phyloP scores from a whole-genome alignment of 305 asterid genomes.

The Fraxinus nigra region DNA sequence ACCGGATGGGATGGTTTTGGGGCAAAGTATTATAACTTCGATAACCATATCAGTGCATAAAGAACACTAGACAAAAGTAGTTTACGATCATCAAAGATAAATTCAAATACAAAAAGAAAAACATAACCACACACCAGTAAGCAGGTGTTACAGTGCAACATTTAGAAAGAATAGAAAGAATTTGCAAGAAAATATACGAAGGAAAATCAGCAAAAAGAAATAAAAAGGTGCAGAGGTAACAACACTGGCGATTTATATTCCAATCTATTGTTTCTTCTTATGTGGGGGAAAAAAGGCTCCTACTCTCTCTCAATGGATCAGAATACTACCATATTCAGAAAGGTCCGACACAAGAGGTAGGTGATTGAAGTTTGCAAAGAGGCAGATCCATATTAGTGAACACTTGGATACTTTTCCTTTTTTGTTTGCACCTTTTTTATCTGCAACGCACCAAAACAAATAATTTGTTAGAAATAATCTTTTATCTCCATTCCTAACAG shows the following conservation, averaged over 20 bases:
- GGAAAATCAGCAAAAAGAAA: background rate
- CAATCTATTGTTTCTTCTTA: background rate
- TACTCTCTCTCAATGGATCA: background rate
- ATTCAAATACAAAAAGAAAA: background rate
- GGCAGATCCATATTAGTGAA: background rate
- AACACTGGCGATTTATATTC: background rate
- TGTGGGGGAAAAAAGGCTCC: background rate
- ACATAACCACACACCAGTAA: background rate
- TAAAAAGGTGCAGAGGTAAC: background rate
- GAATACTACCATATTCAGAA: background rate
- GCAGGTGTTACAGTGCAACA: constrained; percentile 2
- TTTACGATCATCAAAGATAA: background rate
- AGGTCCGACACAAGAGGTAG: background rate
- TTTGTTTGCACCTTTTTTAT: background rate
- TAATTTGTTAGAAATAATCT: background rate
- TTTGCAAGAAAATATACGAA: background rate
- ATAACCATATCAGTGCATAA: background rate
- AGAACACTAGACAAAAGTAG: background rate
- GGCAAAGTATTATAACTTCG: background rate
- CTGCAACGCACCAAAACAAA: background rate
- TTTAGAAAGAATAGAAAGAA: background rate
- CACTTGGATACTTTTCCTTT: background rate
- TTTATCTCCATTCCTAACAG: background rate
- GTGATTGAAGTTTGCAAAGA: background rate
- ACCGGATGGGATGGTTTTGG: background rate